phyloP scores from a whole-genome alignment of 2,329 filamentous ascomycete species.

The Pseudogymnoascus sp. region DNA sequence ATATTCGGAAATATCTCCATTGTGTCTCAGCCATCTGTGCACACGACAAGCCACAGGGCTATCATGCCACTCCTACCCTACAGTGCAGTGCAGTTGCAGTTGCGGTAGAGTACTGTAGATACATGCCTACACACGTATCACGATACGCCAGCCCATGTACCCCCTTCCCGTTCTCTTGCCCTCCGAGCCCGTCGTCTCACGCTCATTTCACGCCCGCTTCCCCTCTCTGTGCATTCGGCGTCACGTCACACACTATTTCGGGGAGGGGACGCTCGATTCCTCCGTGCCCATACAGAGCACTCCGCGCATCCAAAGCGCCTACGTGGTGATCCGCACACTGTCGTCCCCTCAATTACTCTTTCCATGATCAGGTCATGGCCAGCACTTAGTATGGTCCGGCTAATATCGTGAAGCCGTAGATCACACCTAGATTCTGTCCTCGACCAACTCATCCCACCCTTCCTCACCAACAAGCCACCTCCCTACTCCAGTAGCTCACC shows the following conservation, averaged over 20 bases:
- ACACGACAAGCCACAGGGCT: conserved; percentile 4
- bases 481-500: conserved; percentile 1
- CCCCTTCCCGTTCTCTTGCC: neutral
- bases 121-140: neutral
- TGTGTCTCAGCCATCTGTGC: neutral
- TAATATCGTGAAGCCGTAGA: conserved; percentile 1
- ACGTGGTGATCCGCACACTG: neutral
- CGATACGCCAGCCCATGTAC: neutral
- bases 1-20: neutral
- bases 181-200: neutral
- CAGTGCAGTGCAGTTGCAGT: neutral
- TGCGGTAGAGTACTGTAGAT: neutral
- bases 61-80: conserved; percentile 1
- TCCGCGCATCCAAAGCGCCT: neutral
- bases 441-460: neutral
- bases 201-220: neutral
- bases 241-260: neutral
- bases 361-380: neutral
- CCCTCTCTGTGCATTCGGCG: conserved; percentile 4
- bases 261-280: neutral
- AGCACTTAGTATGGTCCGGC: neutral
- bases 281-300: neutral
- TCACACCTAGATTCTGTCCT: neutral
- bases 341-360: conserved; percentile 1
- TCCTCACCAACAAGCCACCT: neutral